Conservation (phyloP, 2,329 filamentous ascomycete genomes). For the Pseudocercospora fuligena region DNA sequence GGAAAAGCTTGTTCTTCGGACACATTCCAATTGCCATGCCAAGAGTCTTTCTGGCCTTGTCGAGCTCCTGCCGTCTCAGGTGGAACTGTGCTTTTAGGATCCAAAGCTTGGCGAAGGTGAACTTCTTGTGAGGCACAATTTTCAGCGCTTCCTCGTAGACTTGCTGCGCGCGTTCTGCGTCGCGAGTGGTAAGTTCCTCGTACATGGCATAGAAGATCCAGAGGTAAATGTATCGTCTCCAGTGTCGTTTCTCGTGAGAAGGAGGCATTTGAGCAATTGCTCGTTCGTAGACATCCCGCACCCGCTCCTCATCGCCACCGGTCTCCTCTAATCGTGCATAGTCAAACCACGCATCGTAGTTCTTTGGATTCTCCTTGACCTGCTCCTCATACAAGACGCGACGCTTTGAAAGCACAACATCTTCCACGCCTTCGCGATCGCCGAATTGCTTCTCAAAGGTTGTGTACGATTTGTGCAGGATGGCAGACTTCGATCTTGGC, state of each 20-base stretch:
- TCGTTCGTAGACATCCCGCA: constrained; percentile 91
- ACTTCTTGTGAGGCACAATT: constrained; percentile 91
- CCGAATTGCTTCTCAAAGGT: constrained; percentile 99
- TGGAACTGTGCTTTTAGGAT: constrained; percentile 92
- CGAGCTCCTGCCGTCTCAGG: constrained; percentile 81
- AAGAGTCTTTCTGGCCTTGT: constrained; percentile 81
- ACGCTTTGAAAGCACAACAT: constrained; percentile 93
- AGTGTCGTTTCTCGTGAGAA: constrained; percentile 94
- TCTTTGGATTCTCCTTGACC: constrained; percentile 90
- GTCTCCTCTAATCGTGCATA: constrained; percentile 89
- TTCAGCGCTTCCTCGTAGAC: constrained; percentile 89
- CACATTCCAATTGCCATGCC: constrained; percentile 91
- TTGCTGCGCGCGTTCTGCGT: constrained; percentile 78
- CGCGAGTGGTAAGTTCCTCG: constrained; percentile 86
- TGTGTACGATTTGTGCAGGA: constrained; percentile 90
- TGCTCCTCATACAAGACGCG: constrained; percentile 93
- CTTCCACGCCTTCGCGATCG: constrained; percentile 88
- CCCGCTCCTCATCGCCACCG: constrained; percentile 77
- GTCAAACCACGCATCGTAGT: constrained; percentile 98
- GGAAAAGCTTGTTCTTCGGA: constrained; percentile 94
- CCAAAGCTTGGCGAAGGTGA: constrained; percentile 98
- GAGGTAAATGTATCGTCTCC: constrained; percentile 95
- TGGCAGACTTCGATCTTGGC: constrained; percentile 81
- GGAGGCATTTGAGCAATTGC: constrained; percentile 95
- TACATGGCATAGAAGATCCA: constrained; percentile 98